These are phyloP conservation scores for Scheffersomyces stambukii DNA, from an alignment of 1,139 yeast species.

Conservation along the genomic window DNA sequence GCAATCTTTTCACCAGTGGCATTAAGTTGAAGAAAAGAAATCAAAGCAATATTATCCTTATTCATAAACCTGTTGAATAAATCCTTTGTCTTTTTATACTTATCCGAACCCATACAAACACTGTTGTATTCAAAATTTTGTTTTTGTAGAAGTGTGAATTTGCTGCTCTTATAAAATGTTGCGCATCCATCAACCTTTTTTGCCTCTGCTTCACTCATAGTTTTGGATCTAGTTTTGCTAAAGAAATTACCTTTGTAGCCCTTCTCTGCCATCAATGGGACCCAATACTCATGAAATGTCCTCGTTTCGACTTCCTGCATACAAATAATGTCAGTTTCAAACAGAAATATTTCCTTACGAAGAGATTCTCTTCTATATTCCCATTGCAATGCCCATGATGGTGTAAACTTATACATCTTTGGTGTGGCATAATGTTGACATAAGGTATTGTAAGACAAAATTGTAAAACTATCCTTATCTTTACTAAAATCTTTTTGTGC, in stretches of 20 bases:
- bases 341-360: conserved; percentile 63
- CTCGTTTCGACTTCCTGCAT: conserved; percentile 93
- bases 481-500: conserved; percentile 21
- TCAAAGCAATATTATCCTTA: conserved; percentile 87
- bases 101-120: conserved; percentile 82
- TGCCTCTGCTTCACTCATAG: conserved; percentile 79
- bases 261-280: conserved; percentile 61
- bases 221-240: conserved; percentile 88
- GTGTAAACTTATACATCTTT: conserved; percentile 88
- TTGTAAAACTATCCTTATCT: conserved; percentile 52
- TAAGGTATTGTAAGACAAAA: conserved; percentile 83
- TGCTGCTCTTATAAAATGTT: conserved; percentile 67
- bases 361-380: conserved; percentile 79
- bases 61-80: conserved; percentile 94
- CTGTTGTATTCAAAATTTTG: conserved; percentile 82
- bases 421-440: conserved; percentile 96
- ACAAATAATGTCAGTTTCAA: conserved; percentile 75
- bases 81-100: conserved; percentile 90
- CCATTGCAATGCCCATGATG: conserved; percentile 97
- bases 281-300: conserved; percentile 84
- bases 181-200: conserved; percentile 98
- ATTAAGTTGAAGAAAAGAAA: conserved; percentile 71
- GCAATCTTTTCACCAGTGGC: conserved; percentile 69
- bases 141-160: conserved; percentile 68
- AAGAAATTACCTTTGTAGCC: conserved; percentile 84